Conservation (phyloP, 164 flowering plant species). For the Buxus sempervirens region DNA sequence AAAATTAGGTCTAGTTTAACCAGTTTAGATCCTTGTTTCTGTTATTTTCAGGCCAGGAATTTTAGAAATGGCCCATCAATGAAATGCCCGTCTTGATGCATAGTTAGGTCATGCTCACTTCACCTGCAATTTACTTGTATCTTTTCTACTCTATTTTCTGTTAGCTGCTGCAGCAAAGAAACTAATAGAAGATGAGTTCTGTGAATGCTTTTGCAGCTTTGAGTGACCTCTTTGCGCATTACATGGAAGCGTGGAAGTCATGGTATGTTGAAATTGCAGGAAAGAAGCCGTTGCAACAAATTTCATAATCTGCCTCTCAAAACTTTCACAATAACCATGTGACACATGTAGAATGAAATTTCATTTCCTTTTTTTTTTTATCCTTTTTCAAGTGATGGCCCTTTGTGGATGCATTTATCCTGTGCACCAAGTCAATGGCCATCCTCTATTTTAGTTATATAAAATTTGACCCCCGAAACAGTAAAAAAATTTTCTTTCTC, state of each 20-base stretch:
- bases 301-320: constrained; percentile 21
- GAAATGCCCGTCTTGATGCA: too few relatives aligned
- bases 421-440: constrained; percentile 23
- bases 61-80: too few relatives aligned
- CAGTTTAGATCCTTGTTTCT: too few relatives aligned
- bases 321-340: constrained; percentile 10
- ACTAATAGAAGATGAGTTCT: constrained; percentile 7
- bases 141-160: neutral
- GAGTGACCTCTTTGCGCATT: constrained; percentile 77
- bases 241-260: constrained; percentile 82
- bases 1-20: too few relatives aligned
- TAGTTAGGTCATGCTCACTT: too few relatives aligned
- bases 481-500: too few relatives aligned
- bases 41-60: too few relatives aligned
- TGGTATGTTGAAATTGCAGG: constrained; percentile 79
- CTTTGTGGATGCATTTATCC: constrained; percentile 26
- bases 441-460: constrained; percentile 9
- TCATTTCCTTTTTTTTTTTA: neutral
- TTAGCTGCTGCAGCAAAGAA: neutral
- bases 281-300: constrained; percentile 41
- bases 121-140: too few relatives aligned
- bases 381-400: constrained; percentile 11
- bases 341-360: constrained; percentile 16
- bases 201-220: constrained; percentile 53
- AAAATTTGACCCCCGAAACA: neutral